These are phyloP conservation scores for Salicornia ramosissima DNA, from an alignment of 148 eudicot species.

Conservation along the genomic window DNA sequence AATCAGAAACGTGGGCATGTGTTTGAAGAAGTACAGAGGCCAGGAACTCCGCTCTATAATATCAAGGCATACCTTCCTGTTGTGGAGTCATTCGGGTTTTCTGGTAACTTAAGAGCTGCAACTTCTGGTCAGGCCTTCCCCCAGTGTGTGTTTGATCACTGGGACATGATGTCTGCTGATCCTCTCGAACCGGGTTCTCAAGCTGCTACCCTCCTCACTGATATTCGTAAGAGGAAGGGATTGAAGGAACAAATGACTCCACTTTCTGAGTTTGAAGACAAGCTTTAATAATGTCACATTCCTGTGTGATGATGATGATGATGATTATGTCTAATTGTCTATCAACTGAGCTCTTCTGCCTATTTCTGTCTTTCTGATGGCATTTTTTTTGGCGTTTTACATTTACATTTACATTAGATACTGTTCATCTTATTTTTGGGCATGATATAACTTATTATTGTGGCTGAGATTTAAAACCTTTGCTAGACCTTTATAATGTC, in stretches of 20 bases:
- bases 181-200: slow-evolving; percentile 53
- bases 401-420: too few relatives aligned
- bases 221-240: slow-evolving; percentile 68
- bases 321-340: too few relatives aligned
- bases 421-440: too few relatives aligned
- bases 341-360: too few relatives aligned
- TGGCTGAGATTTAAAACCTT: too few relatives aligned
- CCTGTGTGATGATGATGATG: too few relatives aligned
- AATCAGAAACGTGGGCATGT: slow-evolving; percentile 82
- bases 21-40: slow-evolving; percentile 79
- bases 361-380: too few relatives aligned
- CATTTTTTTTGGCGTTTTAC: too few relatives aligned
- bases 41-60: slow-evolving; percentile 68
- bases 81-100: slow-evolving; percentile 68
- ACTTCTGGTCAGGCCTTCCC: slow-evolving; percentile 86
- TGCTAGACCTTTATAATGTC: too few relatives aligned
- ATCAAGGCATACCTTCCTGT: slow-evolving; percentile 78
- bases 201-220: slow-evolving; percentile 22
- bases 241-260: slow-evolving; percentile 81
- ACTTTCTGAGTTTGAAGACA: slow-evolving; percentile 63
- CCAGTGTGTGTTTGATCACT: slow-evolving; percentile 70
- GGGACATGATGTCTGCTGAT: slow-evolving; percentile 71
- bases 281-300: too few relatives aligned
- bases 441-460: too few relatives aligned
- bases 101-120: slow-evolving; percentile 56